Conservation (phyloP, 176 grass and related monocot genomes). For the Oryza meyeriana region DNA sequence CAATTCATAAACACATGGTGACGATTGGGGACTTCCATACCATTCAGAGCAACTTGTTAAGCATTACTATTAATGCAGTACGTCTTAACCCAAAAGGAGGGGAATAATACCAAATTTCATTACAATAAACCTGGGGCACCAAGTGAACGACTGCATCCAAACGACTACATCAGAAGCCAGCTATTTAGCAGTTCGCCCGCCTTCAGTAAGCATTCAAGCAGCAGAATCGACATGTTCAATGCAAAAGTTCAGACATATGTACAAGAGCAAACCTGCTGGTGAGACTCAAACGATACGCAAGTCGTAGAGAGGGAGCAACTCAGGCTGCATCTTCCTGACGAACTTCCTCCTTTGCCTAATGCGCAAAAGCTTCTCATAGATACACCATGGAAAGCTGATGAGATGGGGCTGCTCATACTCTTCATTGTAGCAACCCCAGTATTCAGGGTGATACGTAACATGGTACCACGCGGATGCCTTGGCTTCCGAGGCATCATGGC, state of each 20-base stretch:
- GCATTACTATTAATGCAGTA: background rate
- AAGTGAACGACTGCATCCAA: background rate
- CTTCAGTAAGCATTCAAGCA: constrained; percentile 4
- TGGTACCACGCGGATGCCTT: constrained; percentile 96
- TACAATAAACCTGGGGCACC: background rate
- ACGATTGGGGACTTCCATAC: background rate
- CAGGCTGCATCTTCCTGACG: constrained; percentile 25
- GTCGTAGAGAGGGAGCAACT: constrained; percentile 24
- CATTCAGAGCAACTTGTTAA: background rate
- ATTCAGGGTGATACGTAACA: constrained; percentile 68
- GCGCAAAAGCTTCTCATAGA: constrained; percentile 57
- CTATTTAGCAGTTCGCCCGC: background rate
- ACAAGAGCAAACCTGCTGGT: background rate
- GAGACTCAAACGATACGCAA: constrained; percentile 25
- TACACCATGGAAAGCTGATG: constrained; percentile 89
- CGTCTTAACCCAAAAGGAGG: background rate
- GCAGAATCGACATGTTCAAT: constrained; percentile 19
- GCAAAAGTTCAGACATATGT: constrained; percentile 17
- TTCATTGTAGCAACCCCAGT: constrained; percentile 60
- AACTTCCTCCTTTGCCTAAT: constrained; percentile 63
- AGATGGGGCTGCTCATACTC: constrained; percentile 60
- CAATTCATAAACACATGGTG: background rate
- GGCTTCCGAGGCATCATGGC: constrained; percentile 43
- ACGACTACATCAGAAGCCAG: background rate
- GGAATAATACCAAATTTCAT: background rate